phyloP scores from a whole-genome alignment of 2,329 filamentous ascomycete genomes.

The Xylariaceae sp. region DNA sequence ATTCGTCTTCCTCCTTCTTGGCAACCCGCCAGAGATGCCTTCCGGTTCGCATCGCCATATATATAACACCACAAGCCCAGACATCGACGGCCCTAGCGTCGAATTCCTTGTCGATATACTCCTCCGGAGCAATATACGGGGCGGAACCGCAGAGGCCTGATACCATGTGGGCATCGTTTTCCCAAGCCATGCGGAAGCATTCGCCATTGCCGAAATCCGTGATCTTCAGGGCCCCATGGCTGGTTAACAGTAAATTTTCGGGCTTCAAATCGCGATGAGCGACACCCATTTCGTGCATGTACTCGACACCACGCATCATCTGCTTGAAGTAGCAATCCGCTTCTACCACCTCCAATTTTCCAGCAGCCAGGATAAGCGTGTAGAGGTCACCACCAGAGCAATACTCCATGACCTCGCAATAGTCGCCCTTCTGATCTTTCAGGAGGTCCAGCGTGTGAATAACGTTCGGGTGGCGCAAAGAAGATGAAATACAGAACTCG shows the following conservation, averaged over 20 bases:
- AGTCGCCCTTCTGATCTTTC: slow-evolving; percentile 94
- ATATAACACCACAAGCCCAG: slow-evolving; percentile 98
- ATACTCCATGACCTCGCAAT: slow-evolving; percentile 99
- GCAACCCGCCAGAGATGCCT: slow-evolving; percentile 96
- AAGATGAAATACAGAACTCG: slow-evolving; percentile 98
- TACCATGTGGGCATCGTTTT: slow-evolving; percentile 97
- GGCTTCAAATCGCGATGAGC: slow-evolving; percentile 96
- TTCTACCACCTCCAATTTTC: slow-evolving; percentile 88
- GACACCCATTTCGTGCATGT: slow-evolving; percentile 99
- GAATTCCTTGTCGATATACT: slow-evolving; percentile 94
- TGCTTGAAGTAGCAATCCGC: slow-evolving; percentile 99
- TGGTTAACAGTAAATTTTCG: slow-evolving; percentile 92
- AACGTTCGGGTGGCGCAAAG: slow-evolving; percentile 93
- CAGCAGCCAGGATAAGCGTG: slow-evolving; percentile 85
- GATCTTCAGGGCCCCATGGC: slow-evolving; percentile 91
- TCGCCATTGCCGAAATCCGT: slow-evolving; percentile 99
- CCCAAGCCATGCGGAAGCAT: slow-evolving; percentile 99
- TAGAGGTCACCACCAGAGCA: slow-evolving; percentile 96
- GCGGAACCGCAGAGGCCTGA: slow-evolving; percentile 94
- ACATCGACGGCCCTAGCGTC: slow-evolving; percentile 97
- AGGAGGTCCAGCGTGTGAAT: slow-evolving; percentile 96
- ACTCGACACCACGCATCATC: slow-evolving; percentile 97
- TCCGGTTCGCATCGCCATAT: slow-evolving; percentile 99
- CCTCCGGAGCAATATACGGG: slow-evolving; percentile 95
- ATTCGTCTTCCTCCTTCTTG: slow-evolving; percentile 95